Evolutionary conservation across 2,329 filamentous ascomycete species (phyloP).

Genomic region (Cordyceps farinosa): DNA sequence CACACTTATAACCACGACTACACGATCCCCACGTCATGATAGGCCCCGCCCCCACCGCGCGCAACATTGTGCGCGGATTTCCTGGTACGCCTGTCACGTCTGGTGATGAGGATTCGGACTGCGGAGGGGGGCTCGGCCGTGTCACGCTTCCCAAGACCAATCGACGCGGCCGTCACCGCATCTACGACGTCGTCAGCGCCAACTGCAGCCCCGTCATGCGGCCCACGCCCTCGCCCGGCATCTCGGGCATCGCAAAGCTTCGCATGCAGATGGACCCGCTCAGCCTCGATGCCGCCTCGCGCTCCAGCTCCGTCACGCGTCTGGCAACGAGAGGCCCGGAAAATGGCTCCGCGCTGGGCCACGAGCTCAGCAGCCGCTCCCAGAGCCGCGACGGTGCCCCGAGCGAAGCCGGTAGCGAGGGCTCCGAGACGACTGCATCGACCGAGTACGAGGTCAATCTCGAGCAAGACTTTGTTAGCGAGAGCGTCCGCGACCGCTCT

Average conservation of each 20-base stretch:
- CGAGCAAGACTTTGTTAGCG: constrained; percentile 79
- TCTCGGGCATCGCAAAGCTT: constrained; percentile 77
- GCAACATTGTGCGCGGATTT: constrained; percentile 56
- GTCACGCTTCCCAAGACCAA: constrained; percentile 37
- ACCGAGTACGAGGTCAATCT: constrained; percentile 83
- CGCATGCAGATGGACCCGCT: constrained; percentile 78
- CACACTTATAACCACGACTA: background rate
- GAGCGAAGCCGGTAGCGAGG: constrained; percentile 51
- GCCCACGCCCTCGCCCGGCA: constrained; percentile 47
- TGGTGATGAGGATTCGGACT: constrained; percentile 56
- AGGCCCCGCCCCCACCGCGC: constrained; percentile 45
- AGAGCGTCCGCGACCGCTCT: constrained; percentile 47
- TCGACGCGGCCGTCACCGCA: constrained; percentile 39
- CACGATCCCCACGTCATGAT: constrained; percentile 37
- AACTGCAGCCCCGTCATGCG: constrained; percentile 61
- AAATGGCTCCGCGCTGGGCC: constrained; percentile 41
- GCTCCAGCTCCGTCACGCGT: constrained; percentile 54
- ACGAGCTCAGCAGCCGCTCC: constrained; percentile 52
- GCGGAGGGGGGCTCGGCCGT: constrained; percentile 31
- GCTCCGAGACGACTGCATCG: constrained; percentile 59
- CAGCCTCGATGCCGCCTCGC: constrained; percentile 57
- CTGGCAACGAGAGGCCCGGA: constrained; percentile 40
- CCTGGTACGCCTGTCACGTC: constrained; percentile 51
- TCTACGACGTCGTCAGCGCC: constrained; percentile 58
- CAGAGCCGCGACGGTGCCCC: constrained; percentile 54